phyloP scores from a whole-genome alignment of 2,329 filamentous ascomycete species.

The Trichoderma atroviride region DNA sequence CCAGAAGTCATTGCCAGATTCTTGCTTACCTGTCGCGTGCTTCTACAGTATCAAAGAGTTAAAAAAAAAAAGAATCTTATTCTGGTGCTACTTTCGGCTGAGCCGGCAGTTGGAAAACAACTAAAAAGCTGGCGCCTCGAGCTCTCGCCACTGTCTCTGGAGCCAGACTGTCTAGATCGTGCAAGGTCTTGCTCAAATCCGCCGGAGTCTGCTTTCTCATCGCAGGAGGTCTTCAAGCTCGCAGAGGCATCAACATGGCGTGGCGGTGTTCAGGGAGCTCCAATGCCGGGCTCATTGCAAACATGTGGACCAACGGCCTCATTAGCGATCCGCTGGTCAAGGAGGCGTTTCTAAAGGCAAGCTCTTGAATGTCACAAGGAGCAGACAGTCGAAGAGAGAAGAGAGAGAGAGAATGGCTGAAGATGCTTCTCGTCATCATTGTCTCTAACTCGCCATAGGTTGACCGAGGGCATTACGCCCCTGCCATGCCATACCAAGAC shows the following conservation, averaged over 20 bases:
- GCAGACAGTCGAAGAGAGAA: neutral
- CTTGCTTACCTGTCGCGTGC: neutral
- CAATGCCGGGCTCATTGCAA: constrained; percentile 76
- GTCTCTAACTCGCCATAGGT: constrained; percentile 55
- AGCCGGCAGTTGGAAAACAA: neutral
- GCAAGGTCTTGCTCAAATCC: neutral
- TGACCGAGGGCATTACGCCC: constrained; percentile 84
- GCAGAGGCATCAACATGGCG: constrained; percentile 64
- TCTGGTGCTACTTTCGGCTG: neutral
- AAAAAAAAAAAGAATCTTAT: neutral
- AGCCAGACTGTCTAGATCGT: neutral
- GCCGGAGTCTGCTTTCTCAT: constrained; percentile 1
- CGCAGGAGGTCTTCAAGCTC: constrained; percentile 1
- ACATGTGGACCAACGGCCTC: constrained; percentile 71
- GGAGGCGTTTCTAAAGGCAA: constrained; percentile 75
- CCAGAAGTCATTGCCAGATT: neutral
- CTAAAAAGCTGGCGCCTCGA: constrained; percentile 11
- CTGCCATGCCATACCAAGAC: constrained; percentile 67
- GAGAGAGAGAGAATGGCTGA: neutral
- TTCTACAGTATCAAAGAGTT: neutral
- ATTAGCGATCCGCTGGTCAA: constrained; percentile 74
- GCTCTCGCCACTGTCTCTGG: neutral
- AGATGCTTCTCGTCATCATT: neutral
- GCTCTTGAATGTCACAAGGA: neutral
- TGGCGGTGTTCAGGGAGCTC: constrained; percentile 80